phyloP scores from a whole-genome alignment of 2,329 filamentous ascomycete genomes.

The Fusarium musae region DNA sequence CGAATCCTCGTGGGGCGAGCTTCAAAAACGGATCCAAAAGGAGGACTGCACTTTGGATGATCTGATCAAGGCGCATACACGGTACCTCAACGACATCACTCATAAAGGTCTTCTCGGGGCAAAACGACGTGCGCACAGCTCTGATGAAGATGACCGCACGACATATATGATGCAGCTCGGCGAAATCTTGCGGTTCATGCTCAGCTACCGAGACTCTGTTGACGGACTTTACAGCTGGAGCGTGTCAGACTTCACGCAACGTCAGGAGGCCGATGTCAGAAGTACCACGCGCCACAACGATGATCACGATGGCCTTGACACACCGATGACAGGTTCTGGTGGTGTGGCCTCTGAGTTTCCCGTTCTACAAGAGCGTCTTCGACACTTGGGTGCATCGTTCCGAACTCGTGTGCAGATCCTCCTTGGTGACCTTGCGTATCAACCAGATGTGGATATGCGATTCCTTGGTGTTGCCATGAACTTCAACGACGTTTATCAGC shows the following conservation, averaged over 20 bases:
- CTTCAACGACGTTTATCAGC: conserved; percentile 96
- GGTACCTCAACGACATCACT: conserved; percentile 92
- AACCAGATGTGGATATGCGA: conserved; percentile 93
- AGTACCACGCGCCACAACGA: conserved; percentile 64
- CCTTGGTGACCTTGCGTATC: conserved; percentile 89
- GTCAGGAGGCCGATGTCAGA: conserved; percentile 87
- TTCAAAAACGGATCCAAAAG: conserved; percentile 83
- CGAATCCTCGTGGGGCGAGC: conserved; percentile 91
- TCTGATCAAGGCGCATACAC: conserved; percentile 89
- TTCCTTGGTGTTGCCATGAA: conserved; percentile 98
- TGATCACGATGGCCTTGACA: conserved; percentile 37
- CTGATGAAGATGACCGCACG: conserved; percentile 72
- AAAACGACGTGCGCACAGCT: conserved; percentile 57
- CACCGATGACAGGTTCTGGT: conserved; percentile 52
- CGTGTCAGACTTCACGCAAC: conserved; percentile 90
- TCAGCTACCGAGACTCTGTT: conserved; percentile 90
- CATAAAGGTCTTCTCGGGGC: conserved; percentile 94
- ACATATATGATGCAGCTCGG: conserved; percentile 91
- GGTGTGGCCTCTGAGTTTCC: conserved; percentile 75
- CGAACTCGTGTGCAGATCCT: conserved; percentile 80
- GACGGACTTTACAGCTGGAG: conserved; percentile 95
- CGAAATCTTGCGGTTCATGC: conserved; percentile 92
- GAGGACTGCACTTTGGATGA: conserved; percentile 94
- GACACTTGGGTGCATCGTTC: conserved; percentile 80
- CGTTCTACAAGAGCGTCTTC: conserved; percentile 78